phyloP scores from a whole-genome alignment of 805 yeast species.

The Candida namnaoensis region DNA sequence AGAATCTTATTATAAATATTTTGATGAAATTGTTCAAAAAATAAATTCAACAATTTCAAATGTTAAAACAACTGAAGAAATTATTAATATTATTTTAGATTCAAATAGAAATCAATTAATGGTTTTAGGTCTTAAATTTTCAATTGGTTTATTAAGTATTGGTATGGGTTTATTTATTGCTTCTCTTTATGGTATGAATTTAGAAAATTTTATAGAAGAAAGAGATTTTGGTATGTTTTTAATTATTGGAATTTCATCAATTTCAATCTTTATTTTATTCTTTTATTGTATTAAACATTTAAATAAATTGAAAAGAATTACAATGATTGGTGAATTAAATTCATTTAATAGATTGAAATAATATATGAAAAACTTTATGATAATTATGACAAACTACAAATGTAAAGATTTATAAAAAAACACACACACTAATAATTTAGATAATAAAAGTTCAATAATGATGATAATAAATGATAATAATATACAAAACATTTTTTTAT shows the following conservation, averaged over 20 bases:
- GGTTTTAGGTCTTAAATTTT: slow-evolving; percentile 77
- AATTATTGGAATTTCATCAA: slow-evolving; percentile 28
- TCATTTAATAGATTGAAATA: not conserved
- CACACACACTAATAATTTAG: no score
- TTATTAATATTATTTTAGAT: slow-evolving; percentile 85
- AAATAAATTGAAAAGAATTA: slow-evolving; percentile 61
- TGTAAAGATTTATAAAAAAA: no score
- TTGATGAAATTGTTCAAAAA: slow-evolving; percentile 91
- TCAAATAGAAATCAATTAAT: slow-evolving; percentile 90
- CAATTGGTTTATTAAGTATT: slow-evolving; percentile 74
- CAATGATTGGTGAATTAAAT: slow-evolving; percentile 42
- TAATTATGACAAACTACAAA: no score
- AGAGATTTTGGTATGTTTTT: slow-evolving; percentile 58
- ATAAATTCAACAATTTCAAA: slow-evolving; percentile 72
- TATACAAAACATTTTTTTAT: no score
- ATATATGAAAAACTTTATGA: no score
- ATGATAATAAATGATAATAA: no score
- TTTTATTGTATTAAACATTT: slow-evolving; percentile 47
- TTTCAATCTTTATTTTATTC: slow-evolving; percentile 42
- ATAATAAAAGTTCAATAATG: no score
- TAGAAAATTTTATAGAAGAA: slow-evolving; percentile 88
- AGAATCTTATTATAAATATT: slow-evolving; percentile 84
- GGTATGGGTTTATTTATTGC: slow-evolving; percentile 78
- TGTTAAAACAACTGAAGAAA: slow-evolving; percentile 89
- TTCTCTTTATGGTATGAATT: slow-evolving; percentile 91